phyloP scores from a whole-genome alignment of 2,329 filamentous ascomycete genomes.

The Leptoxyphium fumago region DNA sequence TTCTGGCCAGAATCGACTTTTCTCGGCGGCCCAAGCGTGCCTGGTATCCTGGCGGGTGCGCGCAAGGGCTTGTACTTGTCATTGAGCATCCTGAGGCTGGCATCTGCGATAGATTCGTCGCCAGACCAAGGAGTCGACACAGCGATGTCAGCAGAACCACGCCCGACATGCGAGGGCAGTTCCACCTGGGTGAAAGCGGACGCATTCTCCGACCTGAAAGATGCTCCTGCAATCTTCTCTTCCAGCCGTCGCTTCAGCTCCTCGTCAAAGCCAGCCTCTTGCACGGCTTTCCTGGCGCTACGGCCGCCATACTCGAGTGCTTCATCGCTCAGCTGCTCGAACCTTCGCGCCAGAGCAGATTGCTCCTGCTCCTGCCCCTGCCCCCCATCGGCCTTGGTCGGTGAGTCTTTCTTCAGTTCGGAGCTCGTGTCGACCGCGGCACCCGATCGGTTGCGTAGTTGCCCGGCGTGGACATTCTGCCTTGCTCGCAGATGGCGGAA shows the following conservation, averaged over 20 bases:
- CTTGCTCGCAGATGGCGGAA: conserved; percentile 26
- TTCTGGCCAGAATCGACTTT: conserved; percentile 31
- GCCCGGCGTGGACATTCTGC: conserved; percentile 2
- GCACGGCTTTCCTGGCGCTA: conserved; percentile 40
- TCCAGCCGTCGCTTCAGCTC: conserved; percentile 44
- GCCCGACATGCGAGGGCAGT: conserved; percentile 47
- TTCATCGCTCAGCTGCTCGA: conserved; percentile 47
- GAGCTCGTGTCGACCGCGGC: conserved; percentile 4
- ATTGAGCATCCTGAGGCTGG: conserved; percentile 63
- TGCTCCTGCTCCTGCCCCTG: conserved; percentile 21
- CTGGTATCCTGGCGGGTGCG: conserved; percentile 24
- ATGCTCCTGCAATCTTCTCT: conserved; percentile 42
- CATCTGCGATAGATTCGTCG: conserved; percentile 56
- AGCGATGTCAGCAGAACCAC: conserved; percentile 54
- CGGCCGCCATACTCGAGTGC: conserved; percentile 40
- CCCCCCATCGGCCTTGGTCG: conserved; percentile 6
- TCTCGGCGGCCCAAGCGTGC: conserved; percentile 23
- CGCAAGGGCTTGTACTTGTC: conserved; percentile 45
- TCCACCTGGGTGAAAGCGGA: conserved; percentile 38
- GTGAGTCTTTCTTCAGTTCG: conserved; percentile 8
- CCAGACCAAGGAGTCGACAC: conserved; percentile 63
- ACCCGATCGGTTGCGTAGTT: conserved; percentile 4
- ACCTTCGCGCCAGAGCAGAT: conserved; percentile 43
- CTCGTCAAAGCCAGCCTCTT: conserved; percentile 48
- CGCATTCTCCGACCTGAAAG: conserved; percentile 39